phyloP scores from a whole-genome alignment of 805 yeast species.

The Candida schatavii region DNA sequence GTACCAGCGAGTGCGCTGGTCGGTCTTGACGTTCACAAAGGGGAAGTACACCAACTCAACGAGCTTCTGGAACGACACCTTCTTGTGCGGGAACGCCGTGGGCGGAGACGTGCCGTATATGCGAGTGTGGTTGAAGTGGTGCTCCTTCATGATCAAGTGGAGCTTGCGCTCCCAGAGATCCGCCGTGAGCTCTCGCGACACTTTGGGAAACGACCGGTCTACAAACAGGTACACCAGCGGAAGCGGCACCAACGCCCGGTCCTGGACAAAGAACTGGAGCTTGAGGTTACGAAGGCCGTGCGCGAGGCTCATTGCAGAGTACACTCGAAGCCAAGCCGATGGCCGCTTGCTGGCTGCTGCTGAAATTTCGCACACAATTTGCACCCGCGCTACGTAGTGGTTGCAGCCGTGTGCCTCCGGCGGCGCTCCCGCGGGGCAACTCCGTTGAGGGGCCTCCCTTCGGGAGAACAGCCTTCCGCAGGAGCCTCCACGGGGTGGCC shows the following conservation, averaged over 20 bases:
- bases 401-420: too few species aligned
- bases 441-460: too few species aligned
- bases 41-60: background rate
- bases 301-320: too few species aligned
- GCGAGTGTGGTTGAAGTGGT: background rate
- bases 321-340: too few species aligned
- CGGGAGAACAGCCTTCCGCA: too few species aligned
- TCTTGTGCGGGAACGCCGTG: background rate
- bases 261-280: conserved; percentile 2
- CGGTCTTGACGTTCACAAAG: background rate
- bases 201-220: background rate
- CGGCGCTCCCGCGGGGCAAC: too few species aligned
- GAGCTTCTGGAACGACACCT: background rate
- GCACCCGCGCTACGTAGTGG: too few species aligned
- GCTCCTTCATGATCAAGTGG: background rate
- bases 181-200: background rate
- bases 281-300: background rate
- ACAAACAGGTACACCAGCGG: background rate
- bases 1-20: background rate
- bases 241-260: background rate
- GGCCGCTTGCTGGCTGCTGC: too few species aligned
- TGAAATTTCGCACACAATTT: too few species aligned
- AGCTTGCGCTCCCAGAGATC: background rate
- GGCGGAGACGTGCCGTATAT: background rate
- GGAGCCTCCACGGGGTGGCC: too few species aligned